Percentiles rank a stretch among this genome's conserved stretches.
Evolutionary conservation across 1,139 yeast genomes (phyloP).

Genomic region (Debaryomyces singareniensis): DNA sequence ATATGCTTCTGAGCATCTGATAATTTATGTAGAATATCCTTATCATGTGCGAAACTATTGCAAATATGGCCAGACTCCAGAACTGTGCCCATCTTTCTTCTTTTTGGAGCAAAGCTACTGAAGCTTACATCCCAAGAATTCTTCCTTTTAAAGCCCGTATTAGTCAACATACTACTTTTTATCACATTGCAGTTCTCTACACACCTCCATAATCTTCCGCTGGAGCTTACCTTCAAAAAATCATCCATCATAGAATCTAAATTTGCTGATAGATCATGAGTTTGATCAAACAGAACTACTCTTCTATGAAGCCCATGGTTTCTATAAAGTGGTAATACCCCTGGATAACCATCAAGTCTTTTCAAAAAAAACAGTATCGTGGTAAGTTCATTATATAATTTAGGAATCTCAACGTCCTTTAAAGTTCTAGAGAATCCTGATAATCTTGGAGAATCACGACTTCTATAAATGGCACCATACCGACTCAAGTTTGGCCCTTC

Average conservation of each 20-base stretch:
- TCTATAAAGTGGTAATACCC: slow-evolving; percentile 6
- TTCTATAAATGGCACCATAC: slow-evolving; percentile 13
- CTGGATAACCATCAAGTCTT: slow-evolving; percentile 3
- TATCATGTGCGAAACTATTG: not conserved
- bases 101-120: slow-evolving; percentile 4
- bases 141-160: slow-evolving; percentile 3
- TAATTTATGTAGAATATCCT: slow-evolving; percentile 3
- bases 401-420: slow-evolving; percentile 1
- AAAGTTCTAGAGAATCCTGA: not conserved
- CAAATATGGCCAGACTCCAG: not conserved
- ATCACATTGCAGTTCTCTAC: not conserved
- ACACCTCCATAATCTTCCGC: slow-evolving; percentile 11
- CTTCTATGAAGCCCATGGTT: slow-evolving; percentile 2
- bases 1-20: slow-evolving; percentile 12
- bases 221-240: slow-evolving; percentile 12
- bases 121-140: slow-evolving; percentile 4
- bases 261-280: slow-evolving; percentile 8
- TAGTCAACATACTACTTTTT: not conserved
- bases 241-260: slow-evolving; percentile 16
- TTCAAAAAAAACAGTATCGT: slow-evolving; percentile 3
- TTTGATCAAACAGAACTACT: slow-evolving; percentile 3
- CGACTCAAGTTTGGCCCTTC: slow-evolving; percentile 10
- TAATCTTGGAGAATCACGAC: not conserved
- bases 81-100: slow-evolving; percentile 2
- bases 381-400: slow-evolving; percentile 8